Evolutionary conservation across 352 stramenopile species (phyloP), one percentile per base, ranked within the genome.

Genomic region (Globisporangium ultimum): DNA sequence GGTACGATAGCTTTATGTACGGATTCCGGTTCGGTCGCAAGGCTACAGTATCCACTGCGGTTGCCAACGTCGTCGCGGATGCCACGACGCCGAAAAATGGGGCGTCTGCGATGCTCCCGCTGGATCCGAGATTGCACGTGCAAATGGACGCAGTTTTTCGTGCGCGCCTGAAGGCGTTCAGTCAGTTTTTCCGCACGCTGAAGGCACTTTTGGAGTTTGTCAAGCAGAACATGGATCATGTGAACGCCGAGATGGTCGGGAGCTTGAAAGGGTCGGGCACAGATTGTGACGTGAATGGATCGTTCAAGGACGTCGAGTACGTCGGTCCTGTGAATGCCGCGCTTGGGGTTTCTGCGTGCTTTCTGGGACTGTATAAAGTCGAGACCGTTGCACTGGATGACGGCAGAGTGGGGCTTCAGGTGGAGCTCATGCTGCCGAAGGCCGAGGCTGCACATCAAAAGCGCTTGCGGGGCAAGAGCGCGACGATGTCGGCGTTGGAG

Each of bases 1-100:
- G 71, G 18, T 63, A 70, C 6, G 72, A 89, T 6, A 61, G 57
- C 10, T 80, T 87, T 52, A 66, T 90, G 21, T 91, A 90, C 43
- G 81, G 81, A 7, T 85, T 93, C 58, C 80, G 81, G 15, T 80
- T 93, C 40, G 84, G 84, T 11, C 75, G 84, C 36, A 93, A 90
- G 42, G 50, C 65, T 12, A 66, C 58, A 0, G 55, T 83, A 6
- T 64, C 78, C 0, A 66, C 64, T 14, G 68, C 72, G 4, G 75
- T 78, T 18, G 74, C 67, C 0, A 53, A 64, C 38, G 72, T 63
- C n/a, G 38, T 62, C 15, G 24, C 63, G 1, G 53, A 51, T 45
- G 43, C 57, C 46, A 21, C 45, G 18, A 15, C 62, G 57, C 34
- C 45, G 3, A 57, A 38, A 12, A 34, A 9, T 3, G 21, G 64